These are phyloP conservation scores for Xylariales sp. DNA, from an alignment of 2,329 filamentous ascomycete species.

Conservation along the genomic window DNA sequence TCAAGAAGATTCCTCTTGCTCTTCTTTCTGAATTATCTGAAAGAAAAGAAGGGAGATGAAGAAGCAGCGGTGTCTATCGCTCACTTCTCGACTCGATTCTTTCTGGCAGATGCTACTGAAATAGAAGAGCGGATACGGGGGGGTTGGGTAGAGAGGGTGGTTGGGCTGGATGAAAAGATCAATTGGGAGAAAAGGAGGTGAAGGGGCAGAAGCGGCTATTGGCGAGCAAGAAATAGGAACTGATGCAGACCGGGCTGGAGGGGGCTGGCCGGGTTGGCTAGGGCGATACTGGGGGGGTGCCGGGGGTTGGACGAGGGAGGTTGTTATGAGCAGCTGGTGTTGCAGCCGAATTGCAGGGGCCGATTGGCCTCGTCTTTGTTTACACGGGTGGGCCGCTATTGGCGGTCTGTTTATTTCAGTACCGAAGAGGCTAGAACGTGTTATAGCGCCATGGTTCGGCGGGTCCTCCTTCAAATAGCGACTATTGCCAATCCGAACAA, in stretches of 20 bases:
- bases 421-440: constrained; percentile 40
- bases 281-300: no score
- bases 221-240: constrained; percentile 50
- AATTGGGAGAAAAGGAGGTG: constrained; percentile 49
- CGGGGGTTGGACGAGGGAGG: constrained; percentile 27
- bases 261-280: no score
- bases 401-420: constrained; percentile 46
- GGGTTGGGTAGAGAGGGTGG: constrained; percentile 45
- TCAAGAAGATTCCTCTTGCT: constrained; percentile 73
- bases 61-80: constrained; percentile 50
- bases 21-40: constrained; percentile 62
- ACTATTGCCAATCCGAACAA: constrained; percentile 9
- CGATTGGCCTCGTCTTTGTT: constrained; percentile 45
- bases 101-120: constrained; percentile 47
- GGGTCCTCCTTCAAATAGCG: background rate
- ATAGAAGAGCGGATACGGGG: constrained; percentile 51
- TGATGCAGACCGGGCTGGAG: constrained; percentile 33
- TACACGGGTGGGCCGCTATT: constrained; percentile 43
- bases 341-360: constrained; percentile 43
- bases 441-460: constrained; percentile 29
- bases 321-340: constrained; percentile 46
- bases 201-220: constrained; percentile 49
- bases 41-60: constrained; percentile 55
- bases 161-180: constrained; percentile 41
- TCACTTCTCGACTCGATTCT: constrained; percentile 53